phyloP scores from a whole-genome alignment of 2,329 filamentous ascomycete genomes.

The Diaporthe eres region DNA sequence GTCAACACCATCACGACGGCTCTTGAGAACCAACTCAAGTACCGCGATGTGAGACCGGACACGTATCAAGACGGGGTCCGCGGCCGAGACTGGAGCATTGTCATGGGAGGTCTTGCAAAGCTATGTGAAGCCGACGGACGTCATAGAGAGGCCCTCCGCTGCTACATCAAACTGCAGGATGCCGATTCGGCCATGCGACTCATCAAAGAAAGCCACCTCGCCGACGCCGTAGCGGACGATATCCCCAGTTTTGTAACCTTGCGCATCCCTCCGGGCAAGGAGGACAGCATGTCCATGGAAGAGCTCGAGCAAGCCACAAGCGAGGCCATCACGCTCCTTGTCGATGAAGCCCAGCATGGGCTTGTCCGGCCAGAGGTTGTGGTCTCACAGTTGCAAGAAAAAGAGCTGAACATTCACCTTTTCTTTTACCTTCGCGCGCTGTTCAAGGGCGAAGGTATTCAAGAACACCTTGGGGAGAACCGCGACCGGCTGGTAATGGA shows the following conservation, averaged over 20 bases:
- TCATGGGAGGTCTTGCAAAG: constrained; percentile 89
- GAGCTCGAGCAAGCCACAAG: constrained; percentile 86
- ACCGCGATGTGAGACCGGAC: constrained; percentile 80
- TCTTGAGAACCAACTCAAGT: constrained; percentile 86
- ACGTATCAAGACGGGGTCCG: constrained; percentile 80
- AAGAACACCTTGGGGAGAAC: constrained; percentile 66
- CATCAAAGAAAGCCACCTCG: constrained; percentile 90
- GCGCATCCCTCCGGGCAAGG: constrained; percentile 81
- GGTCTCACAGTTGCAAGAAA: constrained; percentile 80
- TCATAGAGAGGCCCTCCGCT: constrained; percentile 86
- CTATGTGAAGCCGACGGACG: constrained; percentile 87
- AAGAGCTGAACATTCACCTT: constrained; percentile 80
- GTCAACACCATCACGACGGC: constrained; percentile 81
- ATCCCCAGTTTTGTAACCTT: constrained; percentile 90
- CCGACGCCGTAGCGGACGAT: constrained; percentile 90
- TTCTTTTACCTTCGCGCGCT: constrained; percentile 93
- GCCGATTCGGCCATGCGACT: constrained; percentile 89
- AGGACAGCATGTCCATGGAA: constrained; percentile 73
- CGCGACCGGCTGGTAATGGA: constrained; percentile 71
- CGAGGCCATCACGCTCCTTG: constrained; percentile 88
- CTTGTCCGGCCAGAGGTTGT: constrained; percentile 85
- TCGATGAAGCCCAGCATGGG: constrained; percentile 91
- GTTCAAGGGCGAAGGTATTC: constrained; percentile 82
- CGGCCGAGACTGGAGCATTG: constrained; percentile 87
- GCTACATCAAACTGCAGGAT: constrained; percentile 92